Evolutionary conservation across 495 filamentous ascomycete species (phyloP), one percentile per base, ranked within the genome.

Genomic region (Penicillium macrosclerotiorum): DNA sequence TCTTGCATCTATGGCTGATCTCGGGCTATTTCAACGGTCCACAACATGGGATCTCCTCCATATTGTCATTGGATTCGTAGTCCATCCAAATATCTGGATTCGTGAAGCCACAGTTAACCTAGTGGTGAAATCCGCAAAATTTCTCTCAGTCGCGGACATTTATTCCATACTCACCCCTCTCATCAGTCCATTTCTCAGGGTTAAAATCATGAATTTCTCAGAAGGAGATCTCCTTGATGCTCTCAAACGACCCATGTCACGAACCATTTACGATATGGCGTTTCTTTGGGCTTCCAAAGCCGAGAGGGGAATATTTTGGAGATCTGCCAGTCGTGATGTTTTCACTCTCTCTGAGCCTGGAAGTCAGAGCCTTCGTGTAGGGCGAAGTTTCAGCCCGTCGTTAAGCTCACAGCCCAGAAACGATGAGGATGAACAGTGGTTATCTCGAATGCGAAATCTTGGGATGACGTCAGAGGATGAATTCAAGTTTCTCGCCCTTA

Each of bases 391-490:
- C 6, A 42, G 31, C 3, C 39, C 46, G 8, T 75, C 79, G n/a
- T 48, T 77, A 23, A 55, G 51, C 34, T 45, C 64, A 19, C 59
- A 71, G 1, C 38, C 63, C 12, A 90, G 80, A 58, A 96, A 92
- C 55, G 90, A 95, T n/a, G 92, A 96, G 62, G 94, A 99, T 62
- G 90, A 96, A 44, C 83, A 90, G 56, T 99, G 94, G 94, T 72
- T 99, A n/a, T 71, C 71, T 14, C 81, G 86, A 38, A 67, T 99
- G 23, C 79, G 89, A 23, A 91, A 88, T 49, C 78, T 93, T 27
- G 92, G 93, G 1, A 87, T 99, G 79, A 64, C 72, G 1, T 47
- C 70, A 0, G 91, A 95, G 33, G 94, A 99, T 54, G 94, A 99
- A 45, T 81, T 85, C 52, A 99, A 99, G 59, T 69, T 99, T 7